Evolutionary conservation across 257 asterid species (phyloP).

Genomic region (Scutellaria barbata): DNA sequence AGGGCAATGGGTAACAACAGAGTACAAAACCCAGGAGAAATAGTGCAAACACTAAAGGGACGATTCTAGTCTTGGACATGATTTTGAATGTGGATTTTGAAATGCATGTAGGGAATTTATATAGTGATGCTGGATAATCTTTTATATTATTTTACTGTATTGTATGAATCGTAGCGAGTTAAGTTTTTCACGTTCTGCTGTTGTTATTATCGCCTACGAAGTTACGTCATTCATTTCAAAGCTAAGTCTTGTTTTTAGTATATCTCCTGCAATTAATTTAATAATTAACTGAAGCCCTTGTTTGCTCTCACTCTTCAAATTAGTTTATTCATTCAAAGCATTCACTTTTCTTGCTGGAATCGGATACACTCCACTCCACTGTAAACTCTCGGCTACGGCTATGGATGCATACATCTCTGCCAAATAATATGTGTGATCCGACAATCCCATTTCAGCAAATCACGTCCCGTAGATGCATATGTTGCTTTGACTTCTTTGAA

Average conservation of each 20-base stretch:
- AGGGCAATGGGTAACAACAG: constrained; percentile 10
- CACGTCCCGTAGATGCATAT: neutral
- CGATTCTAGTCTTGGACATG: constrained; percentile 23
- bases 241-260: neutral
- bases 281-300: too few relatives aligned
- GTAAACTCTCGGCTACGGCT: neutral
- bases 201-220: constrained; percentile 8
- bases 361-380: neutral
- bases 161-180: too few relatives aligned
- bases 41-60: constrained; percentile 12
- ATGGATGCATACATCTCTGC: neutral
- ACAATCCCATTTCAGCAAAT: neutral
- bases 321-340: too few relatives aligned
- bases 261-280: neutral
- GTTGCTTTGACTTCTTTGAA: neutral
- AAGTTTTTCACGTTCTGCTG: neutral
- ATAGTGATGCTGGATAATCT: neutral
- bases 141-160: too few relatives aligned
- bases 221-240: neutral
- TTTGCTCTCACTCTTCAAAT: too few relatives aligned
- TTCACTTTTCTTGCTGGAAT: too few relatives aligned
- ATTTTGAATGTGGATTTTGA: neutral
- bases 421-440: too few relatives aligned
- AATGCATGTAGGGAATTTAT: neutral
- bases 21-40: constrained; percentile 28